These are phyloP conservation scores for Alternaria brassicicola DNA, from an alignment of 2,329 filamentous ascomycete genomes.

Conservation along the genomic window DNA sequence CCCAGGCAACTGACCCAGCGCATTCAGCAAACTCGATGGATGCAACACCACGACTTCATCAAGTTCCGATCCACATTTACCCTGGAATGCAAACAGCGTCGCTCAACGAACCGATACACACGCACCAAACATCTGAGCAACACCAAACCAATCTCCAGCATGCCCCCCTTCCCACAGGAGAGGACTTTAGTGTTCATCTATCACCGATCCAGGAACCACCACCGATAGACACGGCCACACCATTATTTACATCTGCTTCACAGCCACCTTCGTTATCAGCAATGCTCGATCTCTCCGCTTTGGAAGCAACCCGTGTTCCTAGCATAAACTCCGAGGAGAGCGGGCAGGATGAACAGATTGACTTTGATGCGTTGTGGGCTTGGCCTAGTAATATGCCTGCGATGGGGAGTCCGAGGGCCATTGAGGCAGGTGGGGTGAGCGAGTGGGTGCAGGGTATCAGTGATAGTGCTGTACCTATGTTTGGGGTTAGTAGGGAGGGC, in stretches of 20 bases:
- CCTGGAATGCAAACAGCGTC: slow-evolving; percentile 44
- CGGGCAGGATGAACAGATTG: slow-evolving; percentile 48
- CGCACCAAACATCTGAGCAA: slow-evolving; percentile 11
- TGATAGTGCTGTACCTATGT: slow-evolving; percentile 29
- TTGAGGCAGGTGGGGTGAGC: slow-evolving; percentile 17
- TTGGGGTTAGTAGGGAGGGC: slow-evolving; percentile 30
- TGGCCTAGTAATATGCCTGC: slow-evolving; percentile 48
- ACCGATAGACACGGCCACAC: slow-evolving; percentile 9
- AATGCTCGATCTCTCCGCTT: slow-evolving; percentile 47
- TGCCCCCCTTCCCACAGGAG: slow-evolving; percentile 15
- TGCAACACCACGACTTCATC: slow-evolving; percentile 35
- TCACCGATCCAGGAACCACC: slow-evolving; percentile 38
- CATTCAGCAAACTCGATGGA: slow-evolving; percentile 23
- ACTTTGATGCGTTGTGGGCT: slow-evolving; percentile 51
- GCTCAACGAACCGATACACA: slow-evolving; percentile 21
- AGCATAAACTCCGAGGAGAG: slow-evolving; percentile 43
- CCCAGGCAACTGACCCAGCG: slow-evolving; percentile 5
- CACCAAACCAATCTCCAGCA: slow-evolving; percentile 3
- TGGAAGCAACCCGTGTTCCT: slow-evolving; percentile 43
- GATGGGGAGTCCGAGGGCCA: slow-evolving; percentile 34
- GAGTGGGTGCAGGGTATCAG: slow-evolving; percentile 34
- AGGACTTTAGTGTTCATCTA: slow-evolving; percentile 38
- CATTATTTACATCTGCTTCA: slow-evolving; percentile 18
- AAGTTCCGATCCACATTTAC: slow-evolving; percentile 46
- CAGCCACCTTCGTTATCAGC: slow-evolving; percentile 40